A percentile compares a stretch with the other conserved stretches of the same genome.
These are phyloP conservation scores for Teunomyces kruisii DNA, from an alignment of 805 yeast species.

Conservation along the genomic window DNA sequence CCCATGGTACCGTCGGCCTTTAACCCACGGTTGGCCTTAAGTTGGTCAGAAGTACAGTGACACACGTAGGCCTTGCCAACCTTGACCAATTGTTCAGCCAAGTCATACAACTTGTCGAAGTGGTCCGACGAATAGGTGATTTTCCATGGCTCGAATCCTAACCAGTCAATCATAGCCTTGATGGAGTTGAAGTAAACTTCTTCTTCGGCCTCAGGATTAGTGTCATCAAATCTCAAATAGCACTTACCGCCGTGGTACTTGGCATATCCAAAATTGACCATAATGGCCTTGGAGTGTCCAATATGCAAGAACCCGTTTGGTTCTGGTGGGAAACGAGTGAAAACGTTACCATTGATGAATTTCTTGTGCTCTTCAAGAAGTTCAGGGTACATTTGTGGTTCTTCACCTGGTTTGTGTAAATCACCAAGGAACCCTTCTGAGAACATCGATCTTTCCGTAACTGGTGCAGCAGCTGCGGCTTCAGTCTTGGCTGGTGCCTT, in stretches of 20 bases:
- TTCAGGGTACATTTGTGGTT: constrained; percentile 87
- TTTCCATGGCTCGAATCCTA: constrained; percentile 92
- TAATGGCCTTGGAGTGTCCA: constrained; percentile 97
- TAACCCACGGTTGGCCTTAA: constrained; percentile 86
- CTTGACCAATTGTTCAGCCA: constrained; percentile 80
- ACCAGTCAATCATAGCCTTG: constrained; percentile 83
- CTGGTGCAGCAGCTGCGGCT: constrained; percentile 19
- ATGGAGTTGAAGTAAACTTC: constrained; percentile 86
- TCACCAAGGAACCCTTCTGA: constrained; percentile 94
- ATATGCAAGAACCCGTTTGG: constrained; percentile 97
- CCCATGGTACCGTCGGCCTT: constrained; percentile 91
- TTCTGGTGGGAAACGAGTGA: constrained; percentile 97
- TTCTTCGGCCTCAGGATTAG: constrained; percentile 98
- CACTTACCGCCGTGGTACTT: constrained; percentile 83
- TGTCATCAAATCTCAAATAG: constrained; percentile 92
- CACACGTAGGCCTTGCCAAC: constrained; percentile 84
- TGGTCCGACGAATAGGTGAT: constrained; percentile 95
- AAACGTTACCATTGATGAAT: constrained; percentile 77
- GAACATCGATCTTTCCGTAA: constrained; percentile 70
- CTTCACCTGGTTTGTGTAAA: constrained; percentile 92
- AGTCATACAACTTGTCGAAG: constrained; percentile 81
- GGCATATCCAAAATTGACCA: constrained; percentile 98
- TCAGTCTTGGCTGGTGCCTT: constrained; percentile 26
- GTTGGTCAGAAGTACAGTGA: constrained; percentile 89
- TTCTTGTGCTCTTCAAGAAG: constrained; percentile 77